Evolutionary conservation across 2,329 filamentous ascomycete genomes (phyloP), one percentile per base, ranked within the genome.

Genomic region (Pseudogymnoascus verrucosus): DNA sequence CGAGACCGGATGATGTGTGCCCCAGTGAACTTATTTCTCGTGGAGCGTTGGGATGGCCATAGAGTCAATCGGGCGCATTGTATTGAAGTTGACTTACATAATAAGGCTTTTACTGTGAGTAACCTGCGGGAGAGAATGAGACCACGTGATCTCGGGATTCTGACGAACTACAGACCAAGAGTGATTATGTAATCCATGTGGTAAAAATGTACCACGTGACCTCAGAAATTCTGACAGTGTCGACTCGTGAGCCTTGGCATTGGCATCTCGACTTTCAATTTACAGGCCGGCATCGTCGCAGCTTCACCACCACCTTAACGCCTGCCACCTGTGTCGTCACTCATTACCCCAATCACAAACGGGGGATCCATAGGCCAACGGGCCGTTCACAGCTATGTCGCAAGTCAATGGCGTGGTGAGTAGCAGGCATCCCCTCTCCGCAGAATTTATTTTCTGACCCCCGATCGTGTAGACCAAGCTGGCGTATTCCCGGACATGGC

Each of bases 401-500:
- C 89, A 92, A 82, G 88, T 85, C 68, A 79, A 92, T 73, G 90
- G 90, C 72, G 79, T 89, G 76, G 90, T 93, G 84, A 73, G 80
- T 71, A 63, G 59, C 31, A 44, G 63, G 36, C n/a, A 54, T 61
- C 61, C 61, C 28, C 28, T 42, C 5, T 57, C 11, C n/a, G 14
- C 19, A 44, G 31, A 44, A 57, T 64, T 54, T 23, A n/a, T 51
- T 40, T 57, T 57, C 51, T 64, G 59, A 66, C 34, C 28, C 21
- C 63, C 21, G 34, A 36, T 23, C 16, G 40, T 61, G 47, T 71
- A 98, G 93, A 98, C 95, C 66, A 90, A 91, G 74, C 89, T 99
- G 68, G 93, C 95, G 79, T 99, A 98, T 83, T 93, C 93, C 54
- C 89, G 96, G 72, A 87, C 89, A 80, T 99, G 96, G 95, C 95